Evolutionary conservation across 2,329 filamentous ascomycete species (phyloP), one percentile per base, ranked within the genome.

Genomic region (Huntiella bhutanensis): DNA sequence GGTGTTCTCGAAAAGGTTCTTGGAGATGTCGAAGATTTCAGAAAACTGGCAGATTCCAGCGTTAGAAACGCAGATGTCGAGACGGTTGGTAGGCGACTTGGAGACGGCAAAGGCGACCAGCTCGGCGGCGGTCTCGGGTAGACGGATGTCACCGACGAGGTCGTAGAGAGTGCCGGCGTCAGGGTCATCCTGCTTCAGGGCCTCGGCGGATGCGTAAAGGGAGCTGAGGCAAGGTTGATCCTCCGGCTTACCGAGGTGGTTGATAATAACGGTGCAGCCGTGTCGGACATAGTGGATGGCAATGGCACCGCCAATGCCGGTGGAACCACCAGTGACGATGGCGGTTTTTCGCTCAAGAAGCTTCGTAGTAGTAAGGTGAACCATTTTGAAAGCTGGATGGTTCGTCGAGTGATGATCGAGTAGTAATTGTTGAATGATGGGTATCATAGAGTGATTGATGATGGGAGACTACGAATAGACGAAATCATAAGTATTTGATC

Each of bases 1-100:
- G 2, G 85, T 92, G 46, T 69, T 67, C 51, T 71, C 64, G 56
- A 86, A 81, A 46, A 92, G 75, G 48, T 79, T 71, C 1, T 76
- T 71, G 7, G 75, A 68, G 39, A 93, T 71, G 15, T 80, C 75
- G 17, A 95, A 63, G 57, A 95, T 92, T 53, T 92, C 82, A 49
- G 80, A 80, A 62, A 95, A 95, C 52, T 82, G 73, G 67, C 85
- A 94, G 49, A 94, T 73, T 5, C 86, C 86, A 3, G 86, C 86
- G 64, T 94, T 94, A 59, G 77, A 83, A 22, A 94, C 81, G 60
- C 88, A 88, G 5, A 93, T 67, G 60, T 85, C 80, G 33, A 86
- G 63, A 3, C 75, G 67, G 0, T 63, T 62, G 4, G 64, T 58
- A 12, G 69, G 67, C 58, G 75, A 80, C 41, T 63, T 63, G 49